phyloP scores from a whole-genome alignment of 371 early-diverging fungal species.

The Circinella minor region DNA sequence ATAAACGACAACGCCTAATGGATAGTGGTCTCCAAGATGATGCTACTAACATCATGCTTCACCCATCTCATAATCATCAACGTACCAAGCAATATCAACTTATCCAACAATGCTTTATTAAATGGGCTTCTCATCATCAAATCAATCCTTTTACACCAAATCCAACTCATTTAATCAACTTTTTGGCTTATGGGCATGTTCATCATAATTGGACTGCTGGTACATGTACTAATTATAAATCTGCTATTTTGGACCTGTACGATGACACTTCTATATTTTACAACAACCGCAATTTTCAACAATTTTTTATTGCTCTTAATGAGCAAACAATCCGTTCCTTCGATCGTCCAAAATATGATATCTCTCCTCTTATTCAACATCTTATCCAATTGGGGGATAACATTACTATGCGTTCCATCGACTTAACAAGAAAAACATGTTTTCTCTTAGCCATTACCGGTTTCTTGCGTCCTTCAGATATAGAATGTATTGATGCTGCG shows the following conservation, averaged over 20 bases:
- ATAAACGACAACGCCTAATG: slow-evolving; percentile 11
- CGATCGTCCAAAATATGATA: background rate
- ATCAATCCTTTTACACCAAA: slow-evolving; percentile 4
- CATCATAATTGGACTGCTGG: slow-evolving; percentile 3
- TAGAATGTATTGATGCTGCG: slow-evolving; percentile 24
- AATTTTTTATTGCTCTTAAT: slow-evolving; percentile 15
- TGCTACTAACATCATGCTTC: background rate
- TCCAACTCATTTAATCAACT: slow-evolving; percentile 14
- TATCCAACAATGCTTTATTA: background rate
- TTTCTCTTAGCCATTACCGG: slow-evolving; percentile 25
- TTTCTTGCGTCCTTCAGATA: slow-evolving; percentile 33
- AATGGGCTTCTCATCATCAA: background rate
- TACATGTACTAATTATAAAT: too few relatives aligned
- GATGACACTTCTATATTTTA: background rate
- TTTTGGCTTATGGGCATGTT: slow-evolving; percentile 7
- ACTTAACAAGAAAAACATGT: slow-evolving; percentile 21
- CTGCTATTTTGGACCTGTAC: slow-evolving; percentile 15
- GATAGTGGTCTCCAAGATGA: background rate
- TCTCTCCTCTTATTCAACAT: slow-evolving; percentile 8
- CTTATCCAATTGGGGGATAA: background rate
- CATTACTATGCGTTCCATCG: background rate
- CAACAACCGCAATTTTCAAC: background rate
- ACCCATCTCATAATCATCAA: background rate
- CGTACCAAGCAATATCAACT: background rate
- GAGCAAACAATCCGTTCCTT: slow-evolving; percentile 14